Conservation (phyloP, 805 yeast genomes). For the Sugiyamaella chiloensis region DNA sequence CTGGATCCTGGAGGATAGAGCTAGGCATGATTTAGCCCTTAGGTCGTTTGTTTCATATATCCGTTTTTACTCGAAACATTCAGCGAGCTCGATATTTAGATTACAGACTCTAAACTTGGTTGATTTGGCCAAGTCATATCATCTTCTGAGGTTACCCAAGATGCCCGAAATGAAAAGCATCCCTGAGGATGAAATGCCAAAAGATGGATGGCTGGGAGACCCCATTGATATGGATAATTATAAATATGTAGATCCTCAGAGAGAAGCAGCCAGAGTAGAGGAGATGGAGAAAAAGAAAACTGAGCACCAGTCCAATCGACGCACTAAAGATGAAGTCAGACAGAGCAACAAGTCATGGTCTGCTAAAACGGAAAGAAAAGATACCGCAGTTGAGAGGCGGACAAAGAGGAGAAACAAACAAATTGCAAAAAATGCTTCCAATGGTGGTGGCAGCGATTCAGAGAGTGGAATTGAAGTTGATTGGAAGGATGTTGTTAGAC, state of each 20-base stretch:
- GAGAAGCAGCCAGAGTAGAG: slow-evolving; percentile 24
- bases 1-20: slow-evolving; percentile 72
- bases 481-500: slow-evolving; percentile 82
- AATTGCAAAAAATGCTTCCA: slow-evolving; percentile 50
- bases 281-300: slow-evolving; percentile 18
- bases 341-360: slow-evolving; percentile 74
- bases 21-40: slow-evolving; percentile 76
- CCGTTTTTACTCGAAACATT: slow-evolving; percentile 80
- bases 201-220: slow-evolving; percentile 71
- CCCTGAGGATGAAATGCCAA: slow-evolving; percentile 49
- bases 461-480: slow-evolving; percentile 54
- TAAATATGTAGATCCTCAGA: slow-evolving; percentile 58
- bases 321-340: slow-evolving; percentile 32
- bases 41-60: slow-evolving; percentile 79
- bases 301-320: slow-evolving; percentile 31
- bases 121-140: slow-evolving; percentile 71
- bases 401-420: slow-evolving; percentile 64
- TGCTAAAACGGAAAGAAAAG: slow-evolving; percentile 59
- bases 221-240: slow-evolving; percentile 65
- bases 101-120: slow-evolving; percentile 65
- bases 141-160: slow-evolving; percentile 77
- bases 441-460: slow-evolving; percentile 38
- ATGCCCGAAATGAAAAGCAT: slow-evolving; percentile 82
- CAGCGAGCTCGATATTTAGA: slow-evolving; percentile 85
- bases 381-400: slow-evolving; percentile 57